phyloP scores from a whole-genome alignment of 495 filamentous ascomycete species.

The Clavariopsis aquatica region DNA sequence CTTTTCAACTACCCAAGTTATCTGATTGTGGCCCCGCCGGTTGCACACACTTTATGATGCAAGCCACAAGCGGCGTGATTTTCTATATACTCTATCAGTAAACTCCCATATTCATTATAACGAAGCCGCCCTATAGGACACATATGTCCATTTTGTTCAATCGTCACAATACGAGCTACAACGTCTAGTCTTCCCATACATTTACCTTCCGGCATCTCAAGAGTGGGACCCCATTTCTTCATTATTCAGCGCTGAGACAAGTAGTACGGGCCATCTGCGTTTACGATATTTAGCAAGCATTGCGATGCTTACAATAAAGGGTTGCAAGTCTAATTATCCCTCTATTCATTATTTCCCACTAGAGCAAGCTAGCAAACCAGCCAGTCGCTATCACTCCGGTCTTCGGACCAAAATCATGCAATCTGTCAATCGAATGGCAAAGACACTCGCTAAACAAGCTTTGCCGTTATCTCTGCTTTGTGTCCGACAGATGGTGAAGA shows the following conservation, averaged over 20 bases:
- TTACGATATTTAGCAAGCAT: no score
- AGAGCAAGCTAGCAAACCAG: neutral
- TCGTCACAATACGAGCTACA: no score
- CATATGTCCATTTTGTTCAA: neutral
- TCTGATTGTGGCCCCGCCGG: conserved; percentile 3
- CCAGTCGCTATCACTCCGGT: neutral
- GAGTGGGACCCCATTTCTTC: no score
- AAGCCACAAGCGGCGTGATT: neutral
- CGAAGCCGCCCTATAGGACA: neutral
- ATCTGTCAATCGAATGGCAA: neutral
- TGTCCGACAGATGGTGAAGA: neutral
- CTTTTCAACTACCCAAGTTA: neutral
- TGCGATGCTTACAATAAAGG: no score
- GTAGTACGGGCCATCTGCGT: no score
- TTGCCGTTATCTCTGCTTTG: neutral
- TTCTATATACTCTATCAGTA: neutral
- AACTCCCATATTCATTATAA: neutral
- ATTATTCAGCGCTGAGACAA: no score
- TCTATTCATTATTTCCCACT: no score
- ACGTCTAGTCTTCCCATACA: no score
- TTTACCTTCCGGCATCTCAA: no score
- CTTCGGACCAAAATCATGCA: neutral
- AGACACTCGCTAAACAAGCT: neutral
- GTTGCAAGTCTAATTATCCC: no score
- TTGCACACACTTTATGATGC: neutral